Base-by-base conservation (phyloP, 371 early-diverging fungal genomes). In the Haplosporangium sp. region DNA sequence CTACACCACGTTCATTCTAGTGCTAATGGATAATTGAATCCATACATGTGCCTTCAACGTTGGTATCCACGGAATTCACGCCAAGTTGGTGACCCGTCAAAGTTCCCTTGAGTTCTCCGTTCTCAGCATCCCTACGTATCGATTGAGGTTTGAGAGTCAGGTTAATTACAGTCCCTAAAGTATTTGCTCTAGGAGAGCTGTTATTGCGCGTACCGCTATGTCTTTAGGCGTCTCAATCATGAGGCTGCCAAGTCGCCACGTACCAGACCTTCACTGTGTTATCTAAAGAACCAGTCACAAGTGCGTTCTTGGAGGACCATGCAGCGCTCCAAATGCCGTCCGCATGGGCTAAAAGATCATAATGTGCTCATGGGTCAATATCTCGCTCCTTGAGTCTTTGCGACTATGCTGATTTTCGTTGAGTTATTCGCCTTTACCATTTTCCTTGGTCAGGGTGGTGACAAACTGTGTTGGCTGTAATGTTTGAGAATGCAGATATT, bases 261-360 rank as follows among this genome's bases (percentile, higher is more conserved):
- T 82, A 93, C 95, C 95, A 95, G 69, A 90, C 83, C 68, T 91
- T 93, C 59, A 95, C 86, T 4, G 89, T 88, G 52, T 87, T 87
- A 62, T 95, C 95, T 36, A 90, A 87, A 20, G 93, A 92, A 13
- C 92, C 95, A 41, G 95, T 92, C 21, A 93, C 81, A 20, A 95
- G 86, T 7, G 85, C 82, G 48, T 86, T 80, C 62, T 84, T 87
- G 7, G 90, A 84, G 4, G 80, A 79, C 94, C 95, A 95, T 13
- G 90, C 89, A 8, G 91, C 91, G 58, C 86, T 77, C 95, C 95
- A 95, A 65, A 95, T 93, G 60, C 91, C 93, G 66, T 93, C 95
- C 41, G 84, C 86, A 76, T 95, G 95, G 11, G 94, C 95, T 91
- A 66, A 20, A 70, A 21, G 46, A 9, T 16, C 23, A 45, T n/a